Base-by-base conservation (phyloP, 805 yeast genomes). In the Maudiozyma bulderi region DNA sequence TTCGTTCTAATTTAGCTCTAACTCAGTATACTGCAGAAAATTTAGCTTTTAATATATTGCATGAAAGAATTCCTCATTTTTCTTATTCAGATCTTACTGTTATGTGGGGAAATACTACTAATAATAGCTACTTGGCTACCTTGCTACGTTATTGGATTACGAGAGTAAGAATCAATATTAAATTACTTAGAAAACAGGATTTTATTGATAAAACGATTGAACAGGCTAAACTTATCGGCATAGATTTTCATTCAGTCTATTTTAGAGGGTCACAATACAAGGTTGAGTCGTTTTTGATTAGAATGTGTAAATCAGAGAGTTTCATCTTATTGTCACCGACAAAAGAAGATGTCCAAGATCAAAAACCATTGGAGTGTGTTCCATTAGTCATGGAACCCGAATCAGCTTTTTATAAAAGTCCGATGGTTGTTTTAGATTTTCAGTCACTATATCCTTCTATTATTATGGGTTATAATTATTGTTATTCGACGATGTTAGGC, bases 301-400 rank as follows among this genome's bases (percentile, higher is more conserved):
- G 99, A 47, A 66, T 93, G 15, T 77, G 93, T 29, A 87, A 88
- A 57, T 71, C 80, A 2, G 95, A 89, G 60, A 84, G 84, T 60
- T 79, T 74, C 47, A 63, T 91, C 40, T 61, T 89, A 48, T 67
- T 82, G 6, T 85, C 96, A 0, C 96, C 99, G 0, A 80, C 86
- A 31, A 83, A 84, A 57, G 69, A 74, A 42, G 86, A 87, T 53
- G 97, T 93, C 0, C 84, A 84, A 57, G 75, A 81, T 38, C 96
- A 90, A 73, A 82, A 81, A 53, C 84, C 98, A 0, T 68, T 93
- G 38, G 96, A 89, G 57, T 83, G 89, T 52, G 79, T 93, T 5
- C 96, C 98, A 0, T 70, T 93, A 47, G 87, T 93, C 2, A 81
- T 93, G 90, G 99, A 93, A 59, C 99, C 99, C 0, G 77, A 78